These are phyloP conservation scores for Dentipellis fragilis DNA, from an alignment of 768 basidiomycete genomes.

Conservation along the genomic window DNA sequence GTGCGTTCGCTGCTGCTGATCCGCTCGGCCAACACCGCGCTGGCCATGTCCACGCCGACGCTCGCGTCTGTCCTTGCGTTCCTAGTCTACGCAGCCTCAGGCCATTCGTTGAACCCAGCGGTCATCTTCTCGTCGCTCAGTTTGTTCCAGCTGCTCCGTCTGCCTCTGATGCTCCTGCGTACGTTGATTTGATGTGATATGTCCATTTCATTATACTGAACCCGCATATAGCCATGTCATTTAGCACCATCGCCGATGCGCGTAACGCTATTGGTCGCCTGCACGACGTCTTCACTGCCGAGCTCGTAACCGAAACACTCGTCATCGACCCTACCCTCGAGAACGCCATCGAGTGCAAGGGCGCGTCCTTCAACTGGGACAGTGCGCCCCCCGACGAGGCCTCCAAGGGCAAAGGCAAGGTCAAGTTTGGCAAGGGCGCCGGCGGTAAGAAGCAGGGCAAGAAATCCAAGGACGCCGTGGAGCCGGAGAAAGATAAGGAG, in stretches of 20 bases:
- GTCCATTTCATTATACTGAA: background rate
- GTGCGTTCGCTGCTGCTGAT: constrained; percentile 59
- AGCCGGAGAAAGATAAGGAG: constrained; percentile 18
- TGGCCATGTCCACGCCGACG: constrained; percentile 63
- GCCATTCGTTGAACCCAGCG: constrained; percentile 58
- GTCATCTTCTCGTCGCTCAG: constrained; percentile 79
- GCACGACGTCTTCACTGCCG: constrained; percentile 75
- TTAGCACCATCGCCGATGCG: constrained; percentile 80
- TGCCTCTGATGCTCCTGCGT: constrained; percentile 72
- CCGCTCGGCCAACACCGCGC: constrained; percentile 56
- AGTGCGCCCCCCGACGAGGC: constrained; percentile 47
- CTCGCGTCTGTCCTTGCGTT: constrained; percentile 73
- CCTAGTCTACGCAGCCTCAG: constrained; percentile 65
- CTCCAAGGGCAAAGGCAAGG: constrained; percentile 12
- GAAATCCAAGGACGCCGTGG: constrained; percentile 1
- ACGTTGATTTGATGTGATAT: constrained; percentile 12
- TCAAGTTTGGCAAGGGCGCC: constrained; percentile 12
- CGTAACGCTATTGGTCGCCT: constrained; percentile 71
- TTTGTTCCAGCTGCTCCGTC: constrained; percentile 71
- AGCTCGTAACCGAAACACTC: constrained; percentile 53
- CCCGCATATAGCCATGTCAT: constrained; percentile 42
- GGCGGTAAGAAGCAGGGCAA: constrained; percentile 4
- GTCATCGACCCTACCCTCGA: constrained; percentile 43
- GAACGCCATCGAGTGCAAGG: constrained; percentile 56
- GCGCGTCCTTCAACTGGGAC: constrained; percentile 84